Evolutionary conservation across 768 basidiomycete genomes (phyloP).

Genomic region (Boletus patriciae): DNA sequence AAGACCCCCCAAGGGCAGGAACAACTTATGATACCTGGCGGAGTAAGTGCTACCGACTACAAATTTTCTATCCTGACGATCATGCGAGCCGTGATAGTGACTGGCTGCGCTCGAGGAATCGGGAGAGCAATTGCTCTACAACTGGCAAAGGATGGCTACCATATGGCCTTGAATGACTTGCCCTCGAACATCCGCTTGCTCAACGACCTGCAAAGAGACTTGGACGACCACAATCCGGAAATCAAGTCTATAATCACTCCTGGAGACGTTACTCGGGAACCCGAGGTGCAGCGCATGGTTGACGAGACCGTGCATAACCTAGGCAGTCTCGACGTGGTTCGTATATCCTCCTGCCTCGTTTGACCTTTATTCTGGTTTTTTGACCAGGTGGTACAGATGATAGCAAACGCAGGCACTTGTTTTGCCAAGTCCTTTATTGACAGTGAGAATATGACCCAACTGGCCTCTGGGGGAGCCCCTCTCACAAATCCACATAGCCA

Average conservation of each 20-base stretch:
- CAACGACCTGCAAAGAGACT: not conserved
- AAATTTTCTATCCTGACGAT: not conserved
- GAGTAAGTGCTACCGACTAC: not conserved
- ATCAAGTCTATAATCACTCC: not conserved
- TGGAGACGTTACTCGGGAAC: slow-evolving; percentile 1
- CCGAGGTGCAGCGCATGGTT: slow-evolving; percentile 1
- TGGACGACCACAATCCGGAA: not conserved
- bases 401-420: slow-evolving; percentile 1
- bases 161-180: slow-evolving; percentile 1
- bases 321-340: slow-evolving; percentile 1
- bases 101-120: not conserved
- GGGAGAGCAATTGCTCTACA: not conserved
- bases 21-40: not conserved
- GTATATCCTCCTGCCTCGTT: not conserved
- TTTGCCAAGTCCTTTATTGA: not conserved
- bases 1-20: not conserved
- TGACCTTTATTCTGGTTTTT: too few relatives aligned
- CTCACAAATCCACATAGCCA: not conserved
- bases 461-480: not conserved
- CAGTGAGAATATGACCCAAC: not conserved
- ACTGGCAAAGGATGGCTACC: not conserved
- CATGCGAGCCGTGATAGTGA: not conserved
- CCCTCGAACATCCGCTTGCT: not conserved
- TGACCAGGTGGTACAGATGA: not conserved
- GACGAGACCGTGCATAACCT: not conserved